phyloP scores from a whole-genome alignment of 805 yeast species.

The Teunomyces gatunensis region DNA sequence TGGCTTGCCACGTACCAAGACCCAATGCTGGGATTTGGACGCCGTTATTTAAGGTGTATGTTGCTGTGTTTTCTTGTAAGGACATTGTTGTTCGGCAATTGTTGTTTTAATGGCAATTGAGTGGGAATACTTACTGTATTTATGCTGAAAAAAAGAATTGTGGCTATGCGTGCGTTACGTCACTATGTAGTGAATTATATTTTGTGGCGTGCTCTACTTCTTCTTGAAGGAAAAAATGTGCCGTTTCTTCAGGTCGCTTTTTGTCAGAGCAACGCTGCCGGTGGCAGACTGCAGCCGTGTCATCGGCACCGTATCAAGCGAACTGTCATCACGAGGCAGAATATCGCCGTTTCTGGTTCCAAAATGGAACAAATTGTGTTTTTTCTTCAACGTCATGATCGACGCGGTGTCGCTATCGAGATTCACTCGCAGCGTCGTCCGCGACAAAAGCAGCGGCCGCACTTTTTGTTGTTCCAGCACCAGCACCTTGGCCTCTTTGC shows the following conservation, averaged over 20 bases:
- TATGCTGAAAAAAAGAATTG: neutral
- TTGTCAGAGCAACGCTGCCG: slow-evolving; percentile 2
- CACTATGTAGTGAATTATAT: too few species aligned
- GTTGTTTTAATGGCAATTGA: too few species aligned
- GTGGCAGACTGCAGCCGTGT: slow-evolving; percentile 3
- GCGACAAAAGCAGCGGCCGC: neutral
- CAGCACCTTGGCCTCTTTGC: slow-evolving; percentile 9
- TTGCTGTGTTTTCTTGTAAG: slow-evolving; percentile 10
- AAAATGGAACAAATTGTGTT: slow-evolving; percentile 3
- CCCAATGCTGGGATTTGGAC: slow-evolving; percentile 63
- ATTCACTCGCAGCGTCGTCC: neutral
- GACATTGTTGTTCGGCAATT: too few species aligned
- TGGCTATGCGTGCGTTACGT: neutral
- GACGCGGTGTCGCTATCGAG: neutral
- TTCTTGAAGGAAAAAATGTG: slow-evolving; percentile 1
- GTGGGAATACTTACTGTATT: too few species aligned
- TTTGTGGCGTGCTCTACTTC: neutral
- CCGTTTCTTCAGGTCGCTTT: neutral
- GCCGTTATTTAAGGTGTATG: slow-evolving; percentile 58
- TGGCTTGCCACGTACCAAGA: slow-evolving; percentile 65
- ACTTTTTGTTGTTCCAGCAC: neutral
- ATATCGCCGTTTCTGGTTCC: neutral
- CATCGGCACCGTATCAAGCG: neutral
- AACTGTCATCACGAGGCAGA: neutral
- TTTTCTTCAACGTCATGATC: slow-evolving; percentile 2